A percentile compares a stretch with the other conserved stretches of the same genome.
phyloP scores from a whole-genome alignment of 148 eudicot species.

The Chenopodium formosanum region DNA sequence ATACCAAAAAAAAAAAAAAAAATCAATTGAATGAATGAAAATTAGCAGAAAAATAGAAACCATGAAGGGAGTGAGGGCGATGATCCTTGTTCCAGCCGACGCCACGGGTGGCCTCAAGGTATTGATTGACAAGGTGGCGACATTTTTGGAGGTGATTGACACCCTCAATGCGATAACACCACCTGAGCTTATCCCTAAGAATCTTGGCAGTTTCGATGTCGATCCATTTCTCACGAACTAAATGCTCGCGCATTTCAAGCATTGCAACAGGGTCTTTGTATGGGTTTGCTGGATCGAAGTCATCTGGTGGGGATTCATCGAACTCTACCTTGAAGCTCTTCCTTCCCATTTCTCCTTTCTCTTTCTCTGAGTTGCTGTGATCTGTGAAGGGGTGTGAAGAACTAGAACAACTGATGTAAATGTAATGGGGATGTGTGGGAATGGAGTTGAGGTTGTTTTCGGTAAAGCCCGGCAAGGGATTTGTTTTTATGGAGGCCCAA shows the following conservation, averaged over 20 bases:
- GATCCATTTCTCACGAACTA: constrained; percentile 95
- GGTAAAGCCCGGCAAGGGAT: too few relatives aligned
- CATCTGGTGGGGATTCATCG: constrained; percentile 84
- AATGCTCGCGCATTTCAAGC: constrained; percentile 90
- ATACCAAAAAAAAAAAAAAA: not conserved
- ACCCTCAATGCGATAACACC: constrained; percentile 94
- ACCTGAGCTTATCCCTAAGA: constrained; percentile 58
- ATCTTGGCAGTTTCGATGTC: constrained; percentile 90
- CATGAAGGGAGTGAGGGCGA: constrained; percentile 72
- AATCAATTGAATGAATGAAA: not conserved
- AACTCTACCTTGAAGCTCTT: constrained; percentile 57
- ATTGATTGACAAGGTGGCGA: constrained; percentile 80
- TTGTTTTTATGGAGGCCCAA: too few relatives aligned
- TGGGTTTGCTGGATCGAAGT: constrained; percentile 84
- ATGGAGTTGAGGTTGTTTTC: not conserved
- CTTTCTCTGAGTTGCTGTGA: not conserved
- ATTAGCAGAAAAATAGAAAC: constrained; percentile 26
- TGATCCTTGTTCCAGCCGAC: constrained; percentile 87
- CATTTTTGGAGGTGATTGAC: constrained; percentile 89
- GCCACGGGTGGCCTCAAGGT: constrained; percentile 88
- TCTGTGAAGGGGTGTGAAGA: not conserved
- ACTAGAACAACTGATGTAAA: not conserved
- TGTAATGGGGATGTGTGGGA: not conserved
- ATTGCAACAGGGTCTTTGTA: constrained; percentile 97
- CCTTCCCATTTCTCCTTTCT: constrained; percentile 50